These are phyloP conservation scores for Zopfochytrium polystomum DNA, from an alignment of 371 early-diverging fungal species.

Conservation along the genomic window DNA sequence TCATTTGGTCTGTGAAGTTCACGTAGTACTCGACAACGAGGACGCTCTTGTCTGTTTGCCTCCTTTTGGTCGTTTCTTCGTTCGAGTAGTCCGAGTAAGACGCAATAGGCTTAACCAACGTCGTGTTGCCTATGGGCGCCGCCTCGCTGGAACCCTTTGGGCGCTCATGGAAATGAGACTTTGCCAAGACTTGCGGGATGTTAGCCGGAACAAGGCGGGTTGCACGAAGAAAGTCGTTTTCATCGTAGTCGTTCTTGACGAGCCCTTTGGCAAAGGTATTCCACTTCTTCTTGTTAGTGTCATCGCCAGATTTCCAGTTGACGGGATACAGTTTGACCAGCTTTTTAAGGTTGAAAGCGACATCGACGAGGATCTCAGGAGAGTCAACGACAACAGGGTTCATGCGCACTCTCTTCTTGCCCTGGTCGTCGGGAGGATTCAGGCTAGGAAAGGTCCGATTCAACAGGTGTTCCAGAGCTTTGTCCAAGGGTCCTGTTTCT, in stretches of 20 bases:
- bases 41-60: not conserved
- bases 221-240: not conserved
- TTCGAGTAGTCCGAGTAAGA: conserved; percentile 7
- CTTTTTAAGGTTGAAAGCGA: conserved; percentile 9
- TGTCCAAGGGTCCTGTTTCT: no score
- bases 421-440: not conserved
- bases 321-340: conserved; percentile 17
- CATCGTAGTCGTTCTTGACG: not conserved
- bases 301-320: conserved; percentile 1
- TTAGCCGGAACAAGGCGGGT: conserved; percentile 8
- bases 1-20: conserved; percentile 22
- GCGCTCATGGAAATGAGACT: not conserved
- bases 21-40: conserved; percentile 26
- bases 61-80: conserved; percentile 6
- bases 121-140: not conserved
- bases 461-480: no score
- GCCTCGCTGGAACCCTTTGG: not conserved
- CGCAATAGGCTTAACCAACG: not conserved
- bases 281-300: not conserved
- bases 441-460: not conserved
- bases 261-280: not conserved
- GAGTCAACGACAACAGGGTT: conserved; percentile 19
- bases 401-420: not conserved
- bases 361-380: conserved; percentile 15
- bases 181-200: conserved; percentile 2